These are phyloP conservation scores for Trichoderma atrobrunneum DNA, from an alignment of 2,329 filamentous ascomycete genomes.

Conservation along the genomic window DNA sequence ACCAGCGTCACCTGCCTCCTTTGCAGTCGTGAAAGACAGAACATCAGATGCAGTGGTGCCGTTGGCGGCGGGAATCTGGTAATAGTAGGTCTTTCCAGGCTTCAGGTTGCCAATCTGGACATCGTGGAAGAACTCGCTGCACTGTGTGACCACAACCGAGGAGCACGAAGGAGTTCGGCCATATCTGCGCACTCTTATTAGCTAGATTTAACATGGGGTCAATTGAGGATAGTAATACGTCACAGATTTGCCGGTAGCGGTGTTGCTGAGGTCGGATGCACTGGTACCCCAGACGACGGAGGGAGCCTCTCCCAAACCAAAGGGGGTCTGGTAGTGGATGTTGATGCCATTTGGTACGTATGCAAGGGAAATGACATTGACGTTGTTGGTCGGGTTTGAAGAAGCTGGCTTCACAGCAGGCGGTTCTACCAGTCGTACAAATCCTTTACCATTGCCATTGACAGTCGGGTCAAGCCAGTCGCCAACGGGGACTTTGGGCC, in stretches of 20 bases:
- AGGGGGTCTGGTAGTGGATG: slow-evolving; percentile 7
- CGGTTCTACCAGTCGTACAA: slow-evolving; percentile 2
- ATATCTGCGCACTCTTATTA: neutral
- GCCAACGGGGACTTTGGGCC: neutral
- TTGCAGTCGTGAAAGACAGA: neutral
- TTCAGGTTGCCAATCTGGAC: slow-evolving; percentile 4
- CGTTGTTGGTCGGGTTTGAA: slow-evolving; percentile 1
- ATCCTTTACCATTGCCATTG: slow-evolving; percentile 6
- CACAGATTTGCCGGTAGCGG: neutral
- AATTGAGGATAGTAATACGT: neutral
- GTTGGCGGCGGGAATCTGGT: slow-evolving; percentile 6
- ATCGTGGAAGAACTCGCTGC: slow-evolving; percentile 13
- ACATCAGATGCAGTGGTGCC: slow-evolving; percentile 9
- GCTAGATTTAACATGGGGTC: neutral
- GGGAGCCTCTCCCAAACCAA: slow-evolving; percentile 1
- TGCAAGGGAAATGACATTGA: slow-evolving; percentile 6
- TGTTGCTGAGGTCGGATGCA: neutral
- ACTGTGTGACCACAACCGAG: neutral
- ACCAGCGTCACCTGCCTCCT: neutral
- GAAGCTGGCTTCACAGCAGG: slow-evolving; percentile 5
- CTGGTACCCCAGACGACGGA: neutral
- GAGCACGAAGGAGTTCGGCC: slow-evolving; percentile 3
- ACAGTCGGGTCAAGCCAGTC: slow-evolving; percentile 4
- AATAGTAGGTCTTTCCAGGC: neutral
- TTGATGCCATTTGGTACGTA: slow-evolving; percentile 8